These are phyloP conservation scores for Achlya hypogyna DNA, from an alignment of 352 stramenopile species.

Conservation along the genomic window DNA sequence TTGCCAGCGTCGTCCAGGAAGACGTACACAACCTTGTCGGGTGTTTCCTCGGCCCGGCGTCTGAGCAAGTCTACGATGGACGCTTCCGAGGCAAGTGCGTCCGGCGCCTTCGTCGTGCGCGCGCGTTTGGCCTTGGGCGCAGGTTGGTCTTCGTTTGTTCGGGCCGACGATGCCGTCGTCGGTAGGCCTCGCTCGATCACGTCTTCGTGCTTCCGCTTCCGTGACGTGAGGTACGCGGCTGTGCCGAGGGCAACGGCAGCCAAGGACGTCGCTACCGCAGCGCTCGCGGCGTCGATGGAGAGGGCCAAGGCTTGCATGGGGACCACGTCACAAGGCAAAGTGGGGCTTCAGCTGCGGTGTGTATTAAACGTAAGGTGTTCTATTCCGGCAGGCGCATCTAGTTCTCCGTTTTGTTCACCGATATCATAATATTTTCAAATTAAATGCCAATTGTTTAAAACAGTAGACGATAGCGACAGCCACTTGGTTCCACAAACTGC, in stretches of 20 bases:
- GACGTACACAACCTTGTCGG: conserved; percentile 71
- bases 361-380: too few species aligned
- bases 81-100: neutral
- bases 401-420: too few species aligned
- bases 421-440: too few species aligned
- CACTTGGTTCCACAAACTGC: neutral
- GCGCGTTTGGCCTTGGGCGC: neutral
- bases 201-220: conserved; percentile 19
- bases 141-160: neutral
- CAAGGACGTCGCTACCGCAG: conserved; percentile 5
- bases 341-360: too few species aligned
- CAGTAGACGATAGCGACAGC: too few species aligned
- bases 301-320: neutral
- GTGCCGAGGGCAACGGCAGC: conserved; percentile 4
- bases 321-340: neutral
- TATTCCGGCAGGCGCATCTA: too few species aligned
- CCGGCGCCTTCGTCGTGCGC: neutral
- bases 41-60: conserved; percentile 34
- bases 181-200: neutral
- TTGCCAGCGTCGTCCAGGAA: conserved; percentile 69
- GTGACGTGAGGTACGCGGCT: conserved; percentile 2
- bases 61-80: conserved; percentile 36
- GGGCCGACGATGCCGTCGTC: neutral
- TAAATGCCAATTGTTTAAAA: too few species aligned
- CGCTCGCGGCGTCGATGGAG: neutral